These are phyloP conservation scores for Melaleuca alternifolia DNA, from an alignment of 345 rosid species.

Conservation along the genomic window DNA sequence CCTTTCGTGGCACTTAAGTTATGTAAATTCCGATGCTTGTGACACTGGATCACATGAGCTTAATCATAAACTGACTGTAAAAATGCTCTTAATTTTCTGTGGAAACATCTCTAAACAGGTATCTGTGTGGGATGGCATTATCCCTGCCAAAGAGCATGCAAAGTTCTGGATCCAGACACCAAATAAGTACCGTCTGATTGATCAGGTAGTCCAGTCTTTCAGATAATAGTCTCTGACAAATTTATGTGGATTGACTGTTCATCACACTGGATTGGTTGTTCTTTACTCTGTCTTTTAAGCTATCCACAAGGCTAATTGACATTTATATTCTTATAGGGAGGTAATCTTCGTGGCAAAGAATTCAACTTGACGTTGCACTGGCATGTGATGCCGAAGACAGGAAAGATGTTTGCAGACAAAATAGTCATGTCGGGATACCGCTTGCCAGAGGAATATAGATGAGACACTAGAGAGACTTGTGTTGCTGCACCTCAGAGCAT, in stretches of 20 bases:
- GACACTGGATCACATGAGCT: neutral
- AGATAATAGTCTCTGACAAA: neutral
- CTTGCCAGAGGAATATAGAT: slow-evolving; percentile 69
- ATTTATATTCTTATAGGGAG: slow-evolving; percentile 38
- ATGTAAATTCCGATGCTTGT: neutral
- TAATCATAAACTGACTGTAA: neutral
- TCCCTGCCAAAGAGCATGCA: slow-evolving; percentile 71
- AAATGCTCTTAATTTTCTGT: neutral
- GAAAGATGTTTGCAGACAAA: slow-evolving; percentile 81
- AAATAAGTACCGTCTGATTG: slow-evolving; percentile 89
- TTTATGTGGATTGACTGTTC: neutral
- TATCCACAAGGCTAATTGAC: neutral
- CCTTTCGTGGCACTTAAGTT: neutral
- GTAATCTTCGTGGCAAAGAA: slow-evolving; percentile 65
- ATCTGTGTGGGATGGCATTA: slow-evolving; percentile 94
- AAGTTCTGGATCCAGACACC: slow-evolving; percentile 65
- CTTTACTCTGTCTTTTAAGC: neutral
- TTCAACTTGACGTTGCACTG: slow-evolving; percentile 90
- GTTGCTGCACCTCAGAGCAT: neutral
- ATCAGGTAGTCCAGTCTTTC: slow-evolving; percentile 45
- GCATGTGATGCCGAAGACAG: slow-evolving; percentile 97
- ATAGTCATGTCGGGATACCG: slow-evolving; percentile 64
- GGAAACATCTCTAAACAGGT: slow-evolving; percentile 28
- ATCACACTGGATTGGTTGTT: neutral
- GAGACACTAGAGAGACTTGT: slow-evolving; percentile 3